Conservation (phyloP, 2,329 filamentous ascomycete species). For the Fusarium longipes region DNA sequence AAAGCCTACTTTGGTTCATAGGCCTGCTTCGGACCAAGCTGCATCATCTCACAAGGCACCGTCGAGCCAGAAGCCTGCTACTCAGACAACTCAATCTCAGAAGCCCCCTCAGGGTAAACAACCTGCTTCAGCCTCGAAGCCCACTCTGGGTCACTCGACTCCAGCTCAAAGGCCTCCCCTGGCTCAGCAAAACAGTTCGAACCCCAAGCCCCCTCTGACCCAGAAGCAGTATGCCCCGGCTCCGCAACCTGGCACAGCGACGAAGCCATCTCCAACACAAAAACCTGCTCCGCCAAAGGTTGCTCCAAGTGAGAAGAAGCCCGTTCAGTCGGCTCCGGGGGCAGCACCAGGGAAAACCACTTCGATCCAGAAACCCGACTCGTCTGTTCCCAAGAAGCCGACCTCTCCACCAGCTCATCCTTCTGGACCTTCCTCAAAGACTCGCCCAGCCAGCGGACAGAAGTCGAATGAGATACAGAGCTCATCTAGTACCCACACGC, state of each 20-base stretch:
- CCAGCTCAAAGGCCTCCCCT: background rate
- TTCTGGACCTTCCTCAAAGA: background rate
- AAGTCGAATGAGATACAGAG: background rate
- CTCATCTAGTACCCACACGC: background rate
- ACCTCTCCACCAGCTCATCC: background rate
- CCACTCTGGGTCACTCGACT: background rate
- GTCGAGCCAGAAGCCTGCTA: too few species aligned
- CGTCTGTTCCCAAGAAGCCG: background rate
- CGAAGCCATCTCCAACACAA: background rate
- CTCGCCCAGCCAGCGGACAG: background rate
- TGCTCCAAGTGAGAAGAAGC: background rate
- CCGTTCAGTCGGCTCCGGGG: fast-evolving
- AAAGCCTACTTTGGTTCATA: background rate
- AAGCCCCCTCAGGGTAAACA: background rate
- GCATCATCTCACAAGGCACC: too few species aligned
- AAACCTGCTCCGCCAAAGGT: background rate
- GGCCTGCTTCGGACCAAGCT: background rate
- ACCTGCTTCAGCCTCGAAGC: background rate
- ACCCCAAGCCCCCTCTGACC: background rate
- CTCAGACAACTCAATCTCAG: too few species aligned
- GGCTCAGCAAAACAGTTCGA: too few species aligned
- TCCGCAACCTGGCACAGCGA: background rate
- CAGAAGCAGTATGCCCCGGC: background rate
- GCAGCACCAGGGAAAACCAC: background rate
- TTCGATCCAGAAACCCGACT: background rate